These are phyloP conservation scores for Boletus semigastroideus DNA, from an alignment of 1,284 basidiomycete species.

Conservation along the genomic window DNA sequence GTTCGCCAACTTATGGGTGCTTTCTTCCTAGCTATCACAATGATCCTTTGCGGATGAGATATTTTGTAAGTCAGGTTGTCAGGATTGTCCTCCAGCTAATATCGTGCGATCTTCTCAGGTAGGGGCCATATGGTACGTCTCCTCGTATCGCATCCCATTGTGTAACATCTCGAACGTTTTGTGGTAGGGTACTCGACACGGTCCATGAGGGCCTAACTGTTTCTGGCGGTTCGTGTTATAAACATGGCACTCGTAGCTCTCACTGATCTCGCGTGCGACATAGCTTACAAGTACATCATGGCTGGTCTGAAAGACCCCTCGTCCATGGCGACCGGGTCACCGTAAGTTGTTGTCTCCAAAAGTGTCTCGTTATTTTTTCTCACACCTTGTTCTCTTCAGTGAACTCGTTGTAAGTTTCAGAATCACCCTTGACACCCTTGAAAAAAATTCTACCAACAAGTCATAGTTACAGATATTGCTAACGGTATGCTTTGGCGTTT, in stretches of 20 bases:
- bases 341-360: neutral
- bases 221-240: constrained; percentile 2
- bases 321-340: neutral
- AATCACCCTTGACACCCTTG: neutral
- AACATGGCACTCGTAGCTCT: neutral
- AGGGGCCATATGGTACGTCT: neutral
- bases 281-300: neutral
- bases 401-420: constrained; percentile 3
- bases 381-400: neutral
- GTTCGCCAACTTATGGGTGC: neutral
- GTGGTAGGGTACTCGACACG: neutral
- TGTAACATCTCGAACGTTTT: neutral
- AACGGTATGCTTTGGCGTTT: neutral
- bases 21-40: neutral
- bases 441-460: neutral
- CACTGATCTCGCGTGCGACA: neutral
- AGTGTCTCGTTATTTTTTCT: neutral
- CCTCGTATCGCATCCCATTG: neutral
- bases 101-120: neutral
- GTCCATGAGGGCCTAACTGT: constrained; percentile 1
- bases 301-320: neutral
- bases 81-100: neutral
- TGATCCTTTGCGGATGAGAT: neutral
- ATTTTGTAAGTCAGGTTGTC: neutral
- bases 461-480: constrained; percentile 1